Evolutionary conservation across 139 green algal genomes (phyloP).

Genomic region (Auxenochlorella protothecoides): DNA sequence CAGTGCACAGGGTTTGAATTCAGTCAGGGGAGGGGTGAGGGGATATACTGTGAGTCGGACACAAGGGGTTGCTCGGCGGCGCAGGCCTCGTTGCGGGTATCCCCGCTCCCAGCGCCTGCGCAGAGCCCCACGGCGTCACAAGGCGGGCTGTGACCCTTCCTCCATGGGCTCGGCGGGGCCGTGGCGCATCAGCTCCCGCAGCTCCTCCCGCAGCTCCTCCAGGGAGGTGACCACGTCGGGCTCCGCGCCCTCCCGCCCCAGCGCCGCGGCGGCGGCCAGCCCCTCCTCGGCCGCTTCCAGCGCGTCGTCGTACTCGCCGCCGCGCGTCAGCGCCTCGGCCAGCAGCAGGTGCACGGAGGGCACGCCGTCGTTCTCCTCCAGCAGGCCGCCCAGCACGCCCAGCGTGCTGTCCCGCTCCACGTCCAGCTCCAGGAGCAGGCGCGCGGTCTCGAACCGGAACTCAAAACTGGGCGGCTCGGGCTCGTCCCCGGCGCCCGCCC

Average conservation of each 20-base stretch:
- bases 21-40: too few relatives aligned
- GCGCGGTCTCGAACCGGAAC: slow-evolving; percentile 73
- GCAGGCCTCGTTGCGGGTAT: too few relatives aligned
- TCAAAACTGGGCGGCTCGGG: slow-evolving; percentile 54
- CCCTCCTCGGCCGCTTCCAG: slow-evolving; percentile 24
- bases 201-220: slow-evolving; percentile 2
- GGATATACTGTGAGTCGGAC: too few relatives aligned
- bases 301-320: slow-evolving; percentile 41
- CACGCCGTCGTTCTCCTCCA: slow-evolving; percentile 68
- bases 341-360: slow-evolving; percentile 70
- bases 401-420: slow-evolving; percentile 34
- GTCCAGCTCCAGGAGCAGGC: slow-evolving; percentile 81
- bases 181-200: not conserved
- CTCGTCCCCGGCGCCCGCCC: slow-evolving; percentile 11
- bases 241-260: not conserved
- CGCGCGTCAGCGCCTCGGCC: slow-evolving; percentile 30
- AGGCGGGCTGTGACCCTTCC: too few relatives aligned
- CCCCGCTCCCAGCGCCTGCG: too few relatives aligned
- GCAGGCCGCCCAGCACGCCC: slow-evolving; percentile 59
- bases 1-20: too few relatives aligned
- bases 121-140: too few relatives aligned
- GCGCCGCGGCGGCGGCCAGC: not conserved
- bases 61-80: too few relatives aligned
- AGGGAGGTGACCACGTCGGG: slow-evolving; percentile 2
- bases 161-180: too few relatives aligned